These are phyloP conservation scores for Coriaria nepalensis DNA, from an alignment of 306 rosid genomes.

Conservation along the genomic window DNA sequence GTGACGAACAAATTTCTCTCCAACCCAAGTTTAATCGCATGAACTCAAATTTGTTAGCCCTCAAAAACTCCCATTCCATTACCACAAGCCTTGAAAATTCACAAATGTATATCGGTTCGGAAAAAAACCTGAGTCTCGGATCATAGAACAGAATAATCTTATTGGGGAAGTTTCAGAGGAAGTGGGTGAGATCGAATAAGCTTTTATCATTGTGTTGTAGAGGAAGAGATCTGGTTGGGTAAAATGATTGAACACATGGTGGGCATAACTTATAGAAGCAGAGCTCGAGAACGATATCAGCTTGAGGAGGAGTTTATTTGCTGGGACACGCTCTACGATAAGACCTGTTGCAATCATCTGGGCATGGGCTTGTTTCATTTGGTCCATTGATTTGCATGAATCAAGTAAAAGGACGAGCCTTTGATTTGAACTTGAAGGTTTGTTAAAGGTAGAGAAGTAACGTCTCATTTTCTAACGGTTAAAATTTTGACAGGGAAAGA, in stretches of 20 bases:
- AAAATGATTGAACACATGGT: slow-evolving; percentile 40
- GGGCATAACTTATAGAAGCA: slow-evolving; percentile 34
- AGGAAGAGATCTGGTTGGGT: slow-evolving; percentile 40
- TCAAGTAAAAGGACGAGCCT: slow-evolving; percentile 23
- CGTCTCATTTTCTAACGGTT: slow-evolving; percentile 20
- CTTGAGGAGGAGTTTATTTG: slow-evolving; percentile 32
- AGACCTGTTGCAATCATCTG: slow-evolving; percentile 30
- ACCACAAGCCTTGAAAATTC: slow-evolving; percentile 37
- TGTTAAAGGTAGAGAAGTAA: slow-evolving; percentile 20
- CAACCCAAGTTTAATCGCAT: slow-evolving; percentile 35
- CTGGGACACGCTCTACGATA: slow-evolving; percentile 24
- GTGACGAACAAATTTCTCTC: slow-evolving; percentile 46
- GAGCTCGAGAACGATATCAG: slow-evolving; percentile 13
- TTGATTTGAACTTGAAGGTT: slow-evolving; percentile 11
- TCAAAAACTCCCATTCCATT: slow-evolving; percentile 32
- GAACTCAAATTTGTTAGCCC: slow-evolving; percentile 41
- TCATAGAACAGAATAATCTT: slow-evolving; percentile 17
- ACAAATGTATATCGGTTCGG: slow-evolving; percentile 45
- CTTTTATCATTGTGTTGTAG: slow-evolving; percentile 45
- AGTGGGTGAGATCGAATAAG: slow-evolving; percentile 25
- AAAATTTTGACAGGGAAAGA: too few species aligned
- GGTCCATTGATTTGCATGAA: slow-evolving; percentile 33
- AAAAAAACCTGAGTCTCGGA: slow-evolving; percentile 11
- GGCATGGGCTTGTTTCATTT: slow-evolving; percentile 43
- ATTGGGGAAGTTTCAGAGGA: slow-evolving; percentile 22